These are phyloP conservation scores for Oenanthe javanica DNA, from an alignment of 140 eudicot genomes.

Conservation along the genomic window DNA sequence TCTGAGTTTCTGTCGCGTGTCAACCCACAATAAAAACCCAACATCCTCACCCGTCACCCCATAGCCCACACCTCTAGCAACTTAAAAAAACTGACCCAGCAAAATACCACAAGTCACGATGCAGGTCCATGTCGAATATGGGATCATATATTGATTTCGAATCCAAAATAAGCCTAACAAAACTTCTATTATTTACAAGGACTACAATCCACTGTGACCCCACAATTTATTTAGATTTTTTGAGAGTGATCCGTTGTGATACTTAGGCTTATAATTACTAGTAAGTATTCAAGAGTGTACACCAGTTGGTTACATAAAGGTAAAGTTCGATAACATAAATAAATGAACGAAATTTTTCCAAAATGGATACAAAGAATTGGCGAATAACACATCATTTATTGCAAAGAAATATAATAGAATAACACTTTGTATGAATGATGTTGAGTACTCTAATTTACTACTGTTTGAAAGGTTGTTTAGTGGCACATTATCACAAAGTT, in stretches of 20 bases:
- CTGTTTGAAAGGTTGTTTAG: not conserved
- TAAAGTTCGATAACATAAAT: not conserved
- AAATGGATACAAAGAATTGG: not conserved
- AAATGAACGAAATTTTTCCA: not conserved
- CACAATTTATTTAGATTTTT: not conserved
- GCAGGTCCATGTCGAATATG: not conserved
- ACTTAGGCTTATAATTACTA: not conserved
- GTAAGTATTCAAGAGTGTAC: not conserved
- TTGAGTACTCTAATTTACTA: not conserved
- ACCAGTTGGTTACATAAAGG: not conserved
- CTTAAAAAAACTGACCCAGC: not conserved
- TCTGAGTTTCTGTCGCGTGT: not conserved
- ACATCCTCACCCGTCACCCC: not conserved
- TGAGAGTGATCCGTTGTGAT: not conserved
- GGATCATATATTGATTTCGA: not conserved
- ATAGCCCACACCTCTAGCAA: not conserved
- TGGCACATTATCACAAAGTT: not conserved
- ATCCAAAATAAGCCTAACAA: not conserved
- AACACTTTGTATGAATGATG: not conserved
- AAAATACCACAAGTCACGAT: not conserved
- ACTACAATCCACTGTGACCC: too few species aligned
- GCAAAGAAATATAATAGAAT: not conserved
- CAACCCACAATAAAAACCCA: not conserved
- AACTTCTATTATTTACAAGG: not conserved
- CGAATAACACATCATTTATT: not conserved